These are phyloP conservation scores for Cajanus cajan DNA, from an alignment of 306 rosid genomes.

Conservation along the genomic window DNA sequence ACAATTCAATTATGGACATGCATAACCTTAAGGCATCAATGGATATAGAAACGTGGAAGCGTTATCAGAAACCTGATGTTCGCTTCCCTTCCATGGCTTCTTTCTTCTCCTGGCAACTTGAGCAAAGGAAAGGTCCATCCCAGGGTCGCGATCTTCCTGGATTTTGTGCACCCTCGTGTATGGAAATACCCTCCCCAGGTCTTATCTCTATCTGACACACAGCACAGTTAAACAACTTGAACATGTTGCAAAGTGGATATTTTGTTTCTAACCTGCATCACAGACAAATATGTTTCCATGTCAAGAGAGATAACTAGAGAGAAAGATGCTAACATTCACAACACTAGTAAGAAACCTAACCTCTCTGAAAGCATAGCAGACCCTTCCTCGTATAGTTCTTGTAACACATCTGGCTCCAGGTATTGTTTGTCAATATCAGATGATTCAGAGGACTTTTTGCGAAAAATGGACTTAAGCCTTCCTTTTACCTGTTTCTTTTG, in stretches of 20 bases:
- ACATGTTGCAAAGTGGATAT: constrained; percentile 98
- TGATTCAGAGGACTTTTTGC: constrained; percentile 68
- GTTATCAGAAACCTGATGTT: constrained; percentile 51
- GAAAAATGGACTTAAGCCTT: constrained; percentile 81
- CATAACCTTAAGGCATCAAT: constrained; percentile 1
- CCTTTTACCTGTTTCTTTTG: constrained; percentile 74
- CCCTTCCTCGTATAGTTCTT: constrained; percentile 90
- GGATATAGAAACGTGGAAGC: neutral
- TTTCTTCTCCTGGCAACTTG: constrained; percentile 90
- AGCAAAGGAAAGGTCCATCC: constrained; percentile 98
- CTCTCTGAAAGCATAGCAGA: constrained; percentile 98
- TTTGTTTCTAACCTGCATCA: constrained; percentile 89
- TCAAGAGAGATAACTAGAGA: constrained; percentile 29
- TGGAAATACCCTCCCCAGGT: constrained; percentile 93
- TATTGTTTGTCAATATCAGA: constrained; percentile 68
- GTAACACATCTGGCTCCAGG: constrained; percentile 74
- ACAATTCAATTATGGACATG: constrained; percentile 16
- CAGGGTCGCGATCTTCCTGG: constrained; percentile 78
- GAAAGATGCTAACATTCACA: neutral
- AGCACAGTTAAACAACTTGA: constrained; percentile 91
- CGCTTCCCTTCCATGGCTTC: constrained; percentile 99
- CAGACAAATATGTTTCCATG: constrained; percentile 26
- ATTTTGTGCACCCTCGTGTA: constrained; percentile 56
- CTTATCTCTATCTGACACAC: constrained; percentile 91
- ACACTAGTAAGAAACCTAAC: constrained; percentile 43